Base-by-base conservation (phyloP, 306 rosid species). In the Begonia masoniana region DNA sequence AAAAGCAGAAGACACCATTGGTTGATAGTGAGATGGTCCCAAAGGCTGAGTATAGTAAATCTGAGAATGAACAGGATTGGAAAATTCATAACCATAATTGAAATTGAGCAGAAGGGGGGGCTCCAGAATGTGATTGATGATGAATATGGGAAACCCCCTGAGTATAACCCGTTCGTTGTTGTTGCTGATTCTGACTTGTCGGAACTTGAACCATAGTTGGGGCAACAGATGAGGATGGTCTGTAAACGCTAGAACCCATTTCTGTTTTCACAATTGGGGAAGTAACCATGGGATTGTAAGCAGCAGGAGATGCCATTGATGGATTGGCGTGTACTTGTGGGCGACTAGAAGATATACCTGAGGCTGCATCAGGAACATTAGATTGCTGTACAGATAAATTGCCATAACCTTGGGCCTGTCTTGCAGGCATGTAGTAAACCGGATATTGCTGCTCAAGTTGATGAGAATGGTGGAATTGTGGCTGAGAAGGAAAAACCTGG, bases 401-500 rank as follows among this genome's bases (percentile, higher is more conserved):
- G 46, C 21, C 50, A 72, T 88, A 89, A 60, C 82, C 74, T 66
- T 79, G 92, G 11, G 88, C 17, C 60, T 81, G 97, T 68, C 96
- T 83, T 5, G 91, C 68, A 43, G 87, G 87, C 47, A 85, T 57
- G 67, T 85, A 83, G 75, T 83, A 85, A 55, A 85, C 76, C 35
- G 75, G 82, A 60, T 81, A 81, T 61, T 78, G 95, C 78, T 81
- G 93, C 58, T 83, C 85, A 50, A 63, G 64, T 72, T 72, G 93
- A 59, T 66, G 76, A 39, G 65, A 78, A 62, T 73, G 91, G 56
- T 73, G 92, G 45, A 73, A 69, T 45, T 76, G 94, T 51, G 76
- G 97, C 75, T 84, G 95, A 55, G 96, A 64, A 60, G 96, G 84
- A 77, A 85, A 89, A 52, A 91, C 81, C 57, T 87, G 94, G 71